Conservation (phyloP, 495 filamentous ascomycete genomes). For the Schizothecium vesticola region DNA sequence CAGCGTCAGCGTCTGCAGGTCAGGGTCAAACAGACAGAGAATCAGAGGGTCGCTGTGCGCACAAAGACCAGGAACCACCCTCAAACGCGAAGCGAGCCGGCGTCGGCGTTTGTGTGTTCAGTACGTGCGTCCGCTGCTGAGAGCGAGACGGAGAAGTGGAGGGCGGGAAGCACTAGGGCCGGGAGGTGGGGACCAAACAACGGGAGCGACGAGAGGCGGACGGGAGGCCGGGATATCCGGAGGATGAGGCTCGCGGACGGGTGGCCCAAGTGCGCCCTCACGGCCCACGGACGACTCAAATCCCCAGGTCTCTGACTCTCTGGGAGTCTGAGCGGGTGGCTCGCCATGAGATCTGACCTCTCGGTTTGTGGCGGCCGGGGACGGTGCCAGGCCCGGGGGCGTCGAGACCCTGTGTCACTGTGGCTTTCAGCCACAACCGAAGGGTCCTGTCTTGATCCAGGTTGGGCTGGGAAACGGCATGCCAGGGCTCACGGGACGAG, state of each 20-base stretch:
- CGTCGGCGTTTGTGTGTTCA: slow-evolving; percentile 11
- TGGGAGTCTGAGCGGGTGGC: slow-evolving; percentile 16
- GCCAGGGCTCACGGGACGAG: neutral
- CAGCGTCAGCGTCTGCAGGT: slow-evolving; percentile 20
- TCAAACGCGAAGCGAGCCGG: slow-evolving; percentile 15
- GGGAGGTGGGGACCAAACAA: neutral
- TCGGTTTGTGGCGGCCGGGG: slow-evolving; percentile 2
- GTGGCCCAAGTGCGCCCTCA: slow-evolving; percentile 1
- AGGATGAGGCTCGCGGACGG: neutral
- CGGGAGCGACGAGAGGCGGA: neutral
- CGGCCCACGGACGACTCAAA: slow-evolving; percentile 1
- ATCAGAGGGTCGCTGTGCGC: neutral
- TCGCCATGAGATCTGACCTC: slow-evolving; percentile 17
- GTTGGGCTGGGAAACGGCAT: neutral
- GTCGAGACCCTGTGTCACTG: neutral
- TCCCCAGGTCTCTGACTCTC: slow-evolving; percentile 1
- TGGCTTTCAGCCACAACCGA: neutral
- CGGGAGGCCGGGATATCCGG: neutral
- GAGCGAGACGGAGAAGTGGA: neutral
- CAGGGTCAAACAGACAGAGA: slow-evolving; percentile 30
- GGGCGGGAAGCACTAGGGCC: neutral
- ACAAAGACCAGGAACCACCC: slow-evolving; percentile 16
- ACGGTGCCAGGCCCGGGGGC: neutral
- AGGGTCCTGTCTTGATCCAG: neutral
- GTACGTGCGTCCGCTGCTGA: neutral